Evolutionary conservation across 352 stramenopile species (phyloP), one percentile per base, ranked within the genome.

Genomic region (Vaucheria bursata): DNA sequence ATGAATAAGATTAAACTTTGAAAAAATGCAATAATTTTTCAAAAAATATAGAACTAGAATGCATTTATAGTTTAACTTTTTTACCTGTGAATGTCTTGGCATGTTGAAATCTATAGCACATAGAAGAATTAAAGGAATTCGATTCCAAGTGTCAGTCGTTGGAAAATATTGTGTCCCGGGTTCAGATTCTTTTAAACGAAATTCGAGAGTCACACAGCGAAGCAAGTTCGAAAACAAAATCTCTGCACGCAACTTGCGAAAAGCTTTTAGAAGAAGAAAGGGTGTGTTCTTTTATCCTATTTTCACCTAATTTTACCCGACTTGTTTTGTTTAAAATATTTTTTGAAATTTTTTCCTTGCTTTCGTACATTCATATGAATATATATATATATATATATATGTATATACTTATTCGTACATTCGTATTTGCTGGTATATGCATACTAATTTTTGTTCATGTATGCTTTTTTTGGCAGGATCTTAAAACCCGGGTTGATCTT

Each of bases 211-310:
- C 65, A 2, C 65, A 72, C 29, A 35, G n/a, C 4, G 12, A 36
- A 36, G 65, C 31, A 1, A 72, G 65, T 37, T 29, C 65, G 18
- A 83, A 83, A 35, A 83, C 78, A 29, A 70, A 65, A 18, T 53
- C 78, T 8, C 78, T 83, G 59, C 78, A 83, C 78, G 49, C 69
- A 35, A 83, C 78, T 32, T 83, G 78, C 71, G 71, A 83, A 66
- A 70, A 25, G 36, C 78, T 83, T 33, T 45, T 83, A 29, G 40
- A 36, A 5, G 78, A 83, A 53, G 71, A 83, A 34, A 74, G 31
- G 65, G 65, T 72, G 31, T 45, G 59, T 18, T 8, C 29, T 34
- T 12, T 12, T n/a, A n/a, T n/a, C n/a, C n/a, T n/a, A n/a, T n/a
- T n/a, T n/a, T n/a, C n/a, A n/a, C n/a, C n/a, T n/a, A n/a, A n/a